Base-by-base conservation (phyloP, 2,329 filamentous ascomycete genomes). In the Ophiostoma triangulosporum region DNA sequence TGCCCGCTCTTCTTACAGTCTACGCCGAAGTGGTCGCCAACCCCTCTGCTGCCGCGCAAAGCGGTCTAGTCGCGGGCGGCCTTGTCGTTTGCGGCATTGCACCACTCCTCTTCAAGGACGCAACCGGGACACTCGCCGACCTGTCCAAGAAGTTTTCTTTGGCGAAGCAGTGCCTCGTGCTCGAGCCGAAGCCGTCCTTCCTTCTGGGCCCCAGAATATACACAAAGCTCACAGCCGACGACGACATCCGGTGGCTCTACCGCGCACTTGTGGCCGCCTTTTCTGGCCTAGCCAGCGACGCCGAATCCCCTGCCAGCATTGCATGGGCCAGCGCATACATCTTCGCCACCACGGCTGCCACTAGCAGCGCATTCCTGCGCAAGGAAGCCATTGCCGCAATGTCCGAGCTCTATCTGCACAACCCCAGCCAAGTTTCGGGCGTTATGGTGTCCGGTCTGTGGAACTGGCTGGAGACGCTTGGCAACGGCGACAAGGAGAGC, bases 251-350 rank as follows among this genome's bases (percentile, higher is more conserved):
- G 52, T 96, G 93, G 87, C 76, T 87, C 51, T 72, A 83, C 40
- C 78, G 81, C 58, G 84, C 88, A 29, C 71, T 97, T 49, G 70
- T 77, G 15, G 77, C 81, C 26, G 69, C 84, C 15, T 76, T 81
- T 15, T 65, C 72, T 15, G 71, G 73, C 17, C 65, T 89, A 3
- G 1, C 4, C 4, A 68, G 70, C 12, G 71, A 76, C 27, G 69
- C 73, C 12, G 65, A 70, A 4, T 62, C 65, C 6, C 69, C 70
- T 14, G 71, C 78, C n/a, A 75, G 75, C 57, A 68, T 78, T 52
- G 80, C 83, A 15, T 98, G 91, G 93, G 83, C 86, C 14, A 86
- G 95, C 62, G 83, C 86, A 2, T 78, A 91, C 55, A 81, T 96
- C n/a, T 94, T 86, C 64, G 70, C 86, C 15, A 77, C 91, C 46